phyloP scores from a whole-genome alignment of 2,329 filamentous ascomycete species.

The Trichoderma sp. region DNA sequence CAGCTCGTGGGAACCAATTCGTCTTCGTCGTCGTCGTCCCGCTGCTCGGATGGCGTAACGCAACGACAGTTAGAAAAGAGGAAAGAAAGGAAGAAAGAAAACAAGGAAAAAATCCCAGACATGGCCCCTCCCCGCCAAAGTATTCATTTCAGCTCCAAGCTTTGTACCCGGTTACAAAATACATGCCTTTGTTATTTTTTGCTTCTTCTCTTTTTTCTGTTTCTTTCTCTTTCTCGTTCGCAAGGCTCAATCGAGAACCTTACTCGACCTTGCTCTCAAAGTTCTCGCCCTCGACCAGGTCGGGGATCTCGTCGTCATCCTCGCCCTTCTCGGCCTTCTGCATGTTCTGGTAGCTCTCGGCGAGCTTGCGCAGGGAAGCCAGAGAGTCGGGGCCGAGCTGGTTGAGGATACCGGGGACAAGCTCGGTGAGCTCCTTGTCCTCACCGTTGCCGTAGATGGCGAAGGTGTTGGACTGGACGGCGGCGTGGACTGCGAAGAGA shows the following conservation, averaged over 20 bases:
- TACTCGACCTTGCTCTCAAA: constrained; percentile 99
- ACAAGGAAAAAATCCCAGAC: constrained; percentile 11
- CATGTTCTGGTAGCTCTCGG: constrained; percentile 99
- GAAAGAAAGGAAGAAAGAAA: constrained; percentile 13
- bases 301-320: constrained; percentile 95
- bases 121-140: constrained; percentile 10
- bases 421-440: constrained; percentile 99
- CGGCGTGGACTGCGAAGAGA: constrained; percentile 75
- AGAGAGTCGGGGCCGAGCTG: constrained; percentile 98
- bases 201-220: not conserved
- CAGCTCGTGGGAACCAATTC: constrained; percentile 20
- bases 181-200: constrained; percentile 8
- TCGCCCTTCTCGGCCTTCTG: constrained; percentile 88
- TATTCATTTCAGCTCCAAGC: constrained; percentile 4
- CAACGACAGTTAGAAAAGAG: constrained; percentile 5
- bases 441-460: constrained; percentile 98
- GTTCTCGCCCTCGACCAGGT: constrained; percentile 95
- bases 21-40: constrained; percentile 11
- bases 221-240: not conserved
- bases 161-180: constrained; percentile 27
- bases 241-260: constrained; percentile 32
- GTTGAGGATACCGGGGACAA: constrained; percentile 98
- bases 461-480: constrained; percentile 97
- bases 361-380: constrained; percentile 94
- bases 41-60: not conserved